Percentiles rank a stretch among this genome's conserved stretches.
phyloP scores from a whole-genome alignment of 345 rosid species.

The Murraya paniculata region DNA sequence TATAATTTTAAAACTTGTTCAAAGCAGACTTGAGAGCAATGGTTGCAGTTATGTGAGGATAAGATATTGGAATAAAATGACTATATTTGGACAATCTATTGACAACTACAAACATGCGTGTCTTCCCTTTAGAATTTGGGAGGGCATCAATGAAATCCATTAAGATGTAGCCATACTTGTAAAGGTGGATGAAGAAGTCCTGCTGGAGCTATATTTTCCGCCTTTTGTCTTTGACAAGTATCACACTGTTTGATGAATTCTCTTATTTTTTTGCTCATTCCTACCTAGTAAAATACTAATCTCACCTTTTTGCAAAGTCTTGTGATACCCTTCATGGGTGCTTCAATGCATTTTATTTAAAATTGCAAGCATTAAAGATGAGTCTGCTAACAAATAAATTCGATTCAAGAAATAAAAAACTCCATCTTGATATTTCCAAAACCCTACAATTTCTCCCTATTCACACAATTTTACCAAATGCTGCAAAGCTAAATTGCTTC shows the following conservation, averaged over 20 bases:
- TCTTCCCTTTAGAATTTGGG: background rate
- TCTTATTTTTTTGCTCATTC: background rate
- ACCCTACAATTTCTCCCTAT: background rate
- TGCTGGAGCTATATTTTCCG: too few species aligned
- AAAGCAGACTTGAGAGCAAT: background rate
- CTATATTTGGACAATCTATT: constrained; percentile 3
- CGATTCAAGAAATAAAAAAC: background rate
- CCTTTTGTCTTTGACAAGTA: background rate
- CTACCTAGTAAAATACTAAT: background rate
- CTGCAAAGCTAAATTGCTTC: background rate
- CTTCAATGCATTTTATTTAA: background rate
- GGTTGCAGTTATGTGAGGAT: background rate
- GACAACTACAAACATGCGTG: background rate
- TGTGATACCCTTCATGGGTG: background rate
- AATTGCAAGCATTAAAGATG: background rate
- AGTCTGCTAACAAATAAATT: background rate
- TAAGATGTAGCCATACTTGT: too few species aligned
- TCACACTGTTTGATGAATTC: background rate
- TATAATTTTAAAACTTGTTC: background rate
- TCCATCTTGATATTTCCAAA: background rate
- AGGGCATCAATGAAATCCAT: too few species aligned
- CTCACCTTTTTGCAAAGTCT: background rate
- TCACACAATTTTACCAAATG: background rate
- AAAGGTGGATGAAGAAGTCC: background rate
- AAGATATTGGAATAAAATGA: background rate